Conservation (phyloP, 495 filamentous ascomycete genomes). For the Xylaria palmicola region DNA sequence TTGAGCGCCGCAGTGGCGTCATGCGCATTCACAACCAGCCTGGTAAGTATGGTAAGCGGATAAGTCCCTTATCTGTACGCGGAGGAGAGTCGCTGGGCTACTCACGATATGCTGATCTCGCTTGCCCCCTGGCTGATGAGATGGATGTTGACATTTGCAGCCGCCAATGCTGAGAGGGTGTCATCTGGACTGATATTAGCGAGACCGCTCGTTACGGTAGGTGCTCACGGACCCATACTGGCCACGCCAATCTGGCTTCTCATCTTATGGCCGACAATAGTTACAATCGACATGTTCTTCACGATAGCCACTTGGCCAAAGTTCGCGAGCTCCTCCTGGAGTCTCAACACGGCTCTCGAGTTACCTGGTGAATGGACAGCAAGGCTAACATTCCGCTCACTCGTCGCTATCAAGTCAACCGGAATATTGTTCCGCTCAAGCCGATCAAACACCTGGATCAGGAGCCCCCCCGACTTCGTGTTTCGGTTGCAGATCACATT, state of each 20-base stretch:
- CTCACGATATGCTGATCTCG: conserved; percentile 44
- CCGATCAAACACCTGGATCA: conserved; percentile 36
- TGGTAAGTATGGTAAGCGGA: conserved; percentile 10
- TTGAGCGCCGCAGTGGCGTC: conserved; percentile 40
- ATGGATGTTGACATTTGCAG: conserved; percentile 38
- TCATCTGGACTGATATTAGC: conserved; percentile 29
- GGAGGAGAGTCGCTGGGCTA: not conserved
- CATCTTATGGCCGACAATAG: conserved; percentile 44
- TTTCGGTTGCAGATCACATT: conserved; percentile 40
- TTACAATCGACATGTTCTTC: conserved; percentile 39
- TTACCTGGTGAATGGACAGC: conserved; percentile 34
- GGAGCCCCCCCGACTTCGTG: conserved; percentile 36
- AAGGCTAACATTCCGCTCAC: conserved; percentile 40
- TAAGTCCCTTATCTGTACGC: not conserved
- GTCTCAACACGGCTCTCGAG: conserved; percentile 22
- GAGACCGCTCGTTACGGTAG: not conserved
- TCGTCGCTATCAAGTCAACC: conserved; percentile 40
- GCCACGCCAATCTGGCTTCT: conserved; percentile 41
- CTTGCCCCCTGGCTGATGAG: conserved; percentile 43
- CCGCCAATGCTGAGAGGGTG: conserved; percentile 38
- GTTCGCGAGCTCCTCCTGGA: conserved; percentile 31
- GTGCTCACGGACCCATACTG: conserved; percentile 23
- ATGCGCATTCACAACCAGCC: conserved; percentile 37
- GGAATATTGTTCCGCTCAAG: conserved; percentile 35
- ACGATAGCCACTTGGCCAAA: conserved; percentile 34